These are phyloP conservation scores for Rubia peregrina DNA, from an alignment of 305 asterid genomes.

Conservation along the genomic window DNA sequence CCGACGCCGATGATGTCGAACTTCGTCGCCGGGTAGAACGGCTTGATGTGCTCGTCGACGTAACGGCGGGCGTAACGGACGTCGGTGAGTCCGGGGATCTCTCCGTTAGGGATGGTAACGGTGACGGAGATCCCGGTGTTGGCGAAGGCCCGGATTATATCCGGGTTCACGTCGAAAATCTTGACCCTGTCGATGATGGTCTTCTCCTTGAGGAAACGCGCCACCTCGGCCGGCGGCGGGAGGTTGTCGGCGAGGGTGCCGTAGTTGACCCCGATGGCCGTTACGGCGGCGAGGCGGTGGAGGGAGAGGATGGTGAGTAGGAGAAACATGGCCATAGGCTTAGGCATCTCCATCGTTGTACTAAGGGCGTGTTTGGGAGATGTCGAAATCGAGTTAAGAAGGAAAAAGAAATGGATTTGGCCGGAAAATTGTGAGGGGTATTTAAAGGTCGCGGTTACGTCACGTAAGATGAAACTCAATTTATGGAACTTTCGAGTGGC, in stretches of 20 bases:
- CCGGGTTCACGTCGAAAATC: conserved; percentile 65
- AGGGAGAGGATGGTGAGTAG: conserved; percentile 13
- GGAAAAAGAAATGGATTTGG: not conserved
- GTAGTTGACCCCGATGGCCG: conserved; percentile 72
- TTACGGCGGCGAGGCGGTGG: conserved; percentile 26
- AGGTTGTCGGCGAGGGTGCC: conserved; percentile 81
- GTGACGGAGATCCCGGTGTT: conserved; percentile 60
- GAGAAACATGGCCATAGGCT: conserved; percentile 22
- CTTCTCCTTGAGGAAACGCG: conserved; percentile 51
- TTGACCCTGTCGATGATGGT: conserved; percentile 67
- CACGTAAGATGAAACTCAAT: not conserved
- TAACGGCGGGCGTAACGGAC: conserved; percentile 37
- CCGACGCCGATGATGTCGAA: conserved; percentile 70
- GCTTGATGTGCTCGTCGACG: conserved; percentile 41
- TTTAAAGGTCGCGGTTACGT: not conserved
- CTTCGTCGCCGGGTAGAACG: conserved; percentile 53
- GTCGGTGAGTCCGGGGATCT: conserved; percentile 51
- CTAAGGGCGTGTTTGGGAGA: no score
- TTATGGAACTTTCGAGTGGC: not conserved
- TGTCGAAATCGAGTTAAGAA: not conserved
- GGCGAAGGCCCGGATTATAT: conserved; percentile 69
- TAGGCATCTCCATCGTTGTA: conserved; percentile 13
- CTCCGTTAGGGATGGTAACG: conserved; percentile 74
- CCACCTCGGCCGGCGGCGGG: conserved; percentile 68
- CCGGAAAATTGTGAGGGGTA: not conserved